phyloP scores from a whole-genome alignment of 2,329 filamentous ascomycete genomes.

The Diplocarpon rosae region DNA sequence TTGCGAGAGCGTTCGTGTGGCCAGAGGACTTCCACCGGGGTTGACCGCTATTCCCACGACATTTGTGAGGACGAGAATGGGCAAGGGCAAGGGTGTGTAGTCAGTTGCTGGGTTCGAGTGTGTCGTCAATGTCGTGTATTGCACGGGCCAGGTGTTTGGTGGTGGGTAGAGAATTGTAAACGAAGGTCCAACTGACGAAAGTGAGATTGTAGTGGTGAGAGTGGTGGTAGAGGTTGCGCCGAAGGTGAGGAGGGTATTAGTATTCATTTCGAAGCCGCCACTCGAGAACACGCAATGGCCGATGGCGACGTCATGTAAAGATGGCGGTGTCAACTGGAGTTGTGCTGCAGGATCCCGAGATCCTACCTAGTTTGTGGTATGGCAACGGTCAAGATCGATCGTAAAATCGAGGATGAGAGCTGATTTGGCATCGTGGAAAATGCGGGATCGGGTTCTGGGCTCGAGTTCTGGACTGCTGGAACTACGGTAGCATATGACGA shows the following conservation, averaged over 20 bases:
- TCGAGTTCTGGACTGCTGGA: too few species aligned
- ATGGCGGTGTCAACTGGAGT: background rate
- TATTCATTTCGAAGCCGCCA: background rate
- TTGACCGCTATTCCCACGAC: constrained; percentile 9
- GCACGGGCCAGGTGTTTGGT: background rate
- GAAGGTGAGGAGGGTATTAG: background rate
- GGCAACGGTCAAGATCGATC: background rate
- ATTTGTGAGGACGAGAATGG: constrained; percentile 12
- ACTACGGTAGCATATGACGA: background rate
- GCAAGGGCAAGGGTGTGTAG: background rate
- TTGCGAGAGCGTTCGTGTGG: constrained; percentile 10
- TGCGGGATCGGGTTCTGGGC: background rate
- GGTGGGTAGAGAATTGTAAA: constrained; percentile 8
- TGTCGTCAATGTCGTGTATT: constrained; percentile 3
- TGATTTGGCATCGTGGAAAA: background rate
- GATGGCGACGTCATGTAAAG: background rate
- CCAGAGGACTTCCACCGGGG: constrained; percentile 1
- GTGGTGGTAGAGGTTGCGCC: constrained; percentile 9
- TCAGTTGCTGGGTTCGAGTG: background rate
- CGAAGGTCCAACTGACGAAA: background rate
- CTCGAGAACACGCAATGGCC: background rate
- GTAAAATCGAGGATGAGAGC: background rate
- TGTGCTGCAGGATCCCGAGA: background rate
- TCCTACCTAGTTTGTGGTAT: background rate
- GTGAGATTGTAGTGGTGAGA: constrained; percentile 10